A percentile compares a stretch with the other conserved stretches of the same genome.
These are phyloP conservation scores for Trichoderma harzianum DNA, from an alignment of 2,329 filamentous ascomycete species.

Conservation along the genomic window DNA sequence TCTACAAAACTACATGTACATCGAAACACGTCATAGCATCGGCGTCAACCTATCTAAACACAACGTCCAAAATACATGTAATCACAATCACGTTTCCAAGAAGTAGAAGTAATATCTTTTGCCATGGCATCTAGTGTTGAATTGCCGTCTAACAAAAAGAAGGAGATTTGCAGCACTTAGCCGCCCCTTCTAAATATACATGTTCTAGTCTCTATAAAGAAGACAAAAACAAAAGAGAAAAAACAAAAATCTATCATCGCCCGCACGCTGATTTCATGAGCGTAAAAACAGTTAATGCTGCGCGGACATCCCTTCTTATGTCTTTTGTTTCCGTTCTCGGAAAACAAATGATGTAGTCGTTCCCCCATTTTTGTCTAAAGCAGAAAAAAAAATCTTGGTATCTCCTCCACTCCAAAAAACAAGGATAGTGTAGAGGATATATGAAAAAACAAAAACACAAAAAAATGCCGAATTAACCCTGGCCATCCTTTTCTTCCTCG, in stretches of 20 bases:
- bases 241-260: slow-evolving; percentile 2
- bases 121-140: neutral
- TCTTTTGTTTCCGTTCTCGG: neutral
- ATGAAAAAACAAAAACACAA: neutral
- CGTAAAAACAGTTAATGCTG: neutral
- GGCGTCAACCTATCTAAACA: neutral
- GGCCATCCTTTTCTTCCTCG: neutral
- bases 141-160: slow-evolving; percentile 1
- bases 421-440: neutral
- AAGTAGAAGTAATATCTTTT: neutral
- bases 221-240: neutral
- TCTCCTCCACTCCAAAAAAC: neutral
- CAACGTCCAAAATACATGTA: neutral
- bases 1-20: neutral
- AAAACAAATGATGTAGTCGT: neutral
- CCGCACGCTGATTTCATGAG: slow-evolving; percentile 8
- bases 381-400: slow-evolving; percentile 1
- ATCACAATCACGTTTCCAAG: neutral
- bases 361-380: slow-evolving; percentile 3
- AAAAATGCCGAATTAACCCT: slow-evolving; percentile 2
- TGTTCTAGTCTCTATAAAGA: slow-evolving; percentile 1
- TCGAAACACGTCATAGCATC: neutral
- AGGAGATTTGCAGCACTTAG: neutral
- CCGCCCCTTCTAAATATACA: slow-evolving; percentile 8
- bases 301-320: neutral